phyloP scores from a whole-genome alignment of 1,284 basidiomycete genomes.

The Coniophora puteana region DNA sequence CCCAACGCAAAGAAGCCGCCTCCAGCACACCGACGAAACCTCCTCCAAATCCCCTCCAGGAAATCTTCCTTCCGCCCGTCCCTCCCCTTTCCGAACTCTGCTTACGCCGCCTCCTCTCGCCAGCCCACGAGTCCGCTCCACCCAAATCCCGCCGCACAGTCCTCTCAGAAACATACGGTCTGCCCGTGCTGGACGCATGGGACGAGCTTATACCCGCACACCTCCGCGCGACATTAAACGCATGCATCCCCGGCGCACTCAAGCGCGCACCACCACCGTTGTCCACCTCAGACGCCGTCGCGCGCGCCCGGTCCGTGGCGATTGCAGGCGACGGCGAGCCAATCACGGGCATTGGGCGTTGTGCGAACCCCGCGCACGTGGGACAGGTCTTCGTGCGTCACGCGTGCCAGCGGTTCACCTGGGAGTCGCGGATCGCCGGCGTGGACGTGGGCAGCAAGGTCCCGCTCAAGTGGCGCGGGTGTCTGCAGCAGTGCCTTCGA shows the following conservation, averaged over 20 bases:
- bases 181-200: conserved; percentile 32
- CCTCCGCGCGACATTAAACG: conserved; percentile 28
- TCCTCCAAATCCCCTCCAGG: too few relatives aligned
- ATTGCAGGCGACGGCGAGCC: conserved; percentile 1
- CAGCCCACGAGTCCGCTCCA: conserved; percentile 11
- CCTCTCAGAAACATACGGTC: conserved; percentile 30
- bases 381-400: conserved; percentile 48
- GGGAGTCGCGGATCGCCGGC: conserved; percentile 57
- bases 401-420: conserved; percentile 61
- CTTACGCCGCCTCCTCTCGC: conserved; percentile 43
- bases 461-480: conserved; percentile 70
- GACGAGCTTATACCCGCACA: conserved; percentile 15
- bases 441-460: conserved; percentile 48
- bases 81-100: conserved; percentile 48
- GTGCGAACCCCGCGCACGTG: conserved; percentile 50
- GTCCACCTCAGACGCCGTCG: conserved; percentile 16
- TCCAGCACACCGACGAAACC: conserved; percentile 5
- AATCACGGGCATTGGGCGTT: conserved; percentile 32
- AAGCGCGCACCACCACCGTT: conserved; percentile 9
- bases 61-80: conserved; percentile 22
- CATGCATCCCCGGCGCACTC: conserved; percentile 32
- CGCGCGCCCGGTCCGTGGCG: conserved; percentile 4
- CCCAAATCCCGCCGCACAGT: conserved; percentile 24
- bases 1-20: conserved; percentile 19
- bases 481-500: conserved; percentile 54